Conservation (phyloP, 2,329 filamentous ascomycete genomes). For the Massarina eburnea region DNA sequence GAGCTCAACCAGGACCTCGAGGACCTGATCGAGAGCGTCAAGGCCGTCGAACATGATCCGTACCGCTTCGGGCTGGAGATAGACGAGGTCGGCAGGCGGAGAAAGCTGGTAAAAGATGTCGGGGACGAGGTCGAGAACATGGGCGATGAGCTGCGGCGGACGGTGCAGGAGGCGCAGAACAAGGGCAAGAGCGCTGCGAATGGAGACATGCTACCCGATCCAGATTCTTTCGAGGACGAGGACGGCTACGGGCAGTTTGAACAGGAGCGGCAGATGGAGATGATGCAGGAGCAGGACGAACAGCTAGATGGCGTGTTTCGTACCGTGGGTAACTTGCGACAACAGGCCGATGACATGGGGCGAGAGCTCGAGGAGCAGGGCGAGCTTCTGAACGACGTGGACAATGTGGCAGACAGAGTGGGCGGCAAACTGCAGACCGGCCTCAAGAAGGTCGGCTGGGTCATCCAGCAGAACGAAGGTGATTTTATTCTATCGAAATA, state of each 20-base stretch:
- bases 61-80: conserved; percentile 82
- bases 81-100: conserved; percentile 77
- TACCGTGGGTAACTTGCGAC: conserved; percentile 85
- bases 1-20: conserved; percentile 79
- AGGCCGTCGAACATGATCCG: conserved; percentile 84
- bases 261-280: conserved; percentile 83
- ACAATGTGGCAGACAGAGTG: conserved; percentile 82
- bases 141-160: conserved; percentile 74
- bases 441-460: conserved; percentile 80
- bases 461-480: conserved; percentile 91
- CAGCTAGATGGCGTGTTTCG: conserved; percentile 89
- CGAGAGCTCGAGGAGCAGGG: conserved; percentile 93
- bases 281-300: conserved; percentile 94
- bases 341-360: conserved; percentile 95
- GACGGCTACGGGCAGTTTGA: conserved; percentile 80
- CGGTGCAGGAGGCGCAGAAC: conserved; percentile 47
- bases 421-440: conserved; percentile 82
- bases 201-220: conserved; percentile 60
- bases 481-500: conserved; percentile 14
- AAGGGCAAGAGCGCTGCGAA: conserved; percentile 41
- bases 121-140: conserved; percentile 86
- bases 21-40: conserved; percentile 84
- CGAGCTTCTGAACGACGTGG: conserved; percentile 83
- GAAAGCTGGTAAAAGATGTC: conserved; percentile 85
- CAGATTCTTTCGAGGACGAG: conserved; percentile 58